Conservation (phyloP, 2,329 filamentous ascomycete species). For the Alternaria triticimaculans region DNA sequence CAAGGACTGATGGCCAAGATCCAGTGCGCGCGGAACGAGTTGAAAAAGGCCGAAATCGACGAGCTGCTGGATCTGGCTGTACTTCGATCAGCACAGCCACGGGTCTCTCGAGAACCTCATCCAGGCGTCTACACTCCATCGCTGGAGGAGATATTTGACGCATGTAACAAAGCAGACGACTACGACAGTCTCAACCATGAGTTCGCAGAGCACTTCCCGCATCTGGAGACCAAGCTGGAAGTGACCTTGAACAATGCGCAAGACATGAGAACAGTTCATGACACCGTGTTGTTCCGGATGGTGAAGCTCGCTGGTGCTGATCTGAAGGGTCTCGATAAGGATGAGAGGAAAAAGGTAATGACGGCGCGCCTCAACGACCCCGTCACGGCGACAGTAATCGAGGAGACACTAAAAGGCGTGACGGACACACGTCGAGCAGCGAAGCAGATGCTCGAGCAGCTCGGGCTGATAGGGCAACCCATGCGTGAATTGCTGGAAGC, state of each 20-base stretch:
- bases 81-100: constrained; percentile 24
- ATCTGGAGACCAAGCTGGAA: constrained; percentile 4
- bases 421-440: constrained; percentile 5
- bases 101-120: not conserved
- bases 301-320: constrained; percentile 22
- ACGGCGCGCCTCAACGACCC: constrained; percentile 14
- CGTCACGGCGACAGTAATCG: constrained; percentile 20
- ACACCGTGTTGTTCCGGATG: constrained; percentile 7
- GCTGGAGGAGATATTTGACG: not conserved
- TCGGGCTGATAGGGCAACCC: constrained; percentile 7
- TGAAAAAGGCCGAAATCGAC: constrained; percentile 9
- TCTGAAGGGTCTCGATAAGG: not conserved
- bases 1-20: constrained; percentile 7
- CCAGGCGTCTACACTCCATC: not conserved
- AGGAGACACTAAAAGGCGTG: constrained; percentile 14
- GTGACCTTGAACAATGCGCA: constrained; percentile 2
- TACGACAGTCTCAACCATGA: not conserved
- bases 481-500: constrained; percentile 14
- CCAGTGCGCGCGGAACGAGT: constrained; percentile 6
- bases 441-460: constrained; percentile 6
- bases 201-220: not conserved
- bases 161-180: not conserved
- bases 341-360: constrained; percentile 4
- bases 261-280: constrained; percentile 5
- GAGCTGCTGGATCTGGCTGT: constrained; percentile 19